Percentiles rank a stretch among this genome's conserved stretches.
phyloP scores from a whole-genome alignment of 169 alveolate species.

The Plasmodium coatneyi region DNA sequence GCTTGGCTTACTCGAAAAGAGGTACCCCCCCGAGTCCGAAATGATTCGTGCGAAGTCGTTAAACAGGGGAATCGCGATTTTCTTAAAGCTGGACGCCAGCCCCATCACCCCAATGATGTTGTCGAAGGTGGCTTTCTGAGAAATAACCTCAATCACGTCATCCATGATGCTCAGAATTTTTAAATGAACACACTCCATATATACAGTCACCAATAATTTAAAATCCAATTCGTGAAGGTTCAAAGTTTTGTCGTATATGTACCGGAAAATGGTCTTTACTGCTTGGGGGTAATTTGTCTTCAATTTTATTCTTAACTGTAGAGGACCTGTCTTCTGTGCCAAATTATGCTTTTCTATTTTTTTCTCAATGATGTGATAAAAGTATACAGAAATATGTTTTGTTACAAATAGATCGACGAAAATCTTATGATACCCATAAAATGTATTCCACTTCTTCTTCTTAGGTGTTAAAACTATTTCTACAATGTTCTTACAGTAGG shows the following conservation, averaged over 20 bases:
- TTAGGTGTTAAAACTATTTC: constrained; percentile 63
- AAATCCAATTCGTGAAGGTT: constrained; percentile 39
- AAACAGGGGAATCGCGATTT: constrained; percentile 13
- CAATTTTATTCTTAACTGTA: constrained; percentile 58
- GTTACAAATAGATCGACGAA: constrained; percentile 38
- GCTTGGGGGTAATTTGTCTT: constrained; percentile 74
- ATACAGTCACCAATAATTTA: constrained; percentile 53
- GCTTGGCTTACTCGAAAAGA: constrained; percentile 19
- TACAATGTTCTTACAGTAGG: constrained; percentile 38
- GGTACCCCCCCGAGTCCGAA: constrained; percentile 33
- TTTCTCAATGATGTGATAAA: constrained; percentile 68
- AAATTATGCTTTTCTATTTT: constrained; percentile 56
- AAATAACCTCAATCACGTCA: constrained; percentile 30
- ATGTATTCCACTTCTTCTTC: constrained; percentile 11
- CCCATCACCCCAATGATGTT: constrained; percentile 37
- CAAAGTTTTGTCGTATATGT: constrained; percentile 48
- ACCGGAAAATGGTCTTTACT: constrained; percentile 34
- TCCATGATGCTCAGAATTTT: constrained; percentile 46
- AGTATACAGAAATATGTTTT: constrained; percentile 58
- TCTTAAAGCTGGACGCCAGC: constrained; percentile 8
- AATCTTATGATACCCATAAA: constrained; percentile 47
- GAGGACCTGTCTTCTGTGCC: constrained; percentile 35
- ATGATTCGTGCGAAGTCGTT: constrained; percentile 48
- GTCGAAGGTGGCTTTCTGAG: constrained; percentile 43
- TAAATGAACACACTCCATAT: constrained; percentile 53